Evolutionary conservation across 2,329 filamentous ascomycete species (phyloP), one percentile per base, ranked within the genome.

Genomic region (Cercospora zeina): DNA sequence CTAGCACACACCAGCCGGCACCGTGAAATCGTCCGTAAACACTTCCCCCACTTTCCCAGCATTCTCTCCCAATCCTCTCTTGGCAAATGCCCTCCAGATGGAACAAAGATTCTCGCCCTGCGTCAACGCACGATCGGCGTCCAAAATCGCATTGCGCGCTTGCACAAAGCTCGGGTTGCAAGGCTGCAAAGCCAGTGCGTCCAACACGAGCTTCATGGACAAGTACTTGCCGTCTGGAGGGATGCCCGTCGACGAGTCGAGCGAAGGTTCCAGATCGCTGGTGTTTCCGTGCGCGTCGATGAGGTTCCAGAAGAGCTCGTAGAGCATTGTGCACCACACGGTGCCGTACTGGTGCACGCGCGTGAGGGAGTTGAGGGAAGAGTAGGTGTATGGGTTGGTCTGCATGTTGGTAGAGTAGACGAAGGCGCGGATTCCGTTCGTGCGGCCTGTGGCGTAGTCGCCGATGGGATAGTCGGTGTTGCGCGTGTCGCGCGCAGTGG

Each of bases 301-400:
- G 34, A 85, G 68, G 72, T 83, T 84, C 83, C 83, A 85, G 61
- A 85, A 71, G 11, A 85, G 76, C 67, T 85, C 83, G 71, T 85
- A 85, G 4, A 85, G 75, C 45, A 80, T 79, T 0, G 77, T 79
- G 2, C 79, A 80, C 82, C 82, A 85, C 61, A 82, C 75, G 34
- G 79, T 81, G 34, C 83, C 83, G 37, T 84, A 77, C 14, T 74
- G 69, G 70, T 85, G 83, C 1, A 82, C 79, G 1, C 68, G 67
- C 3, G 54, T 72, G 62, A 77, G 65, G 0, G 65, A 58, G 69
- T 84, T 77, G 51, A 77, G 74, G 58, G 72, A 73, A 33, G 70
- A 76, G 76, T 85, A 85, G 0, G 78, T 79, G 64, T 79, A 77
- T 0, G 82, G 82, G 73, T 84, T 85, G 11, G 77, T 79, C 0